Evolutionary conservation across 1,139 yeast genomes (phyloP).

Genomic region (Hyphopichia burtonii): DNA sequence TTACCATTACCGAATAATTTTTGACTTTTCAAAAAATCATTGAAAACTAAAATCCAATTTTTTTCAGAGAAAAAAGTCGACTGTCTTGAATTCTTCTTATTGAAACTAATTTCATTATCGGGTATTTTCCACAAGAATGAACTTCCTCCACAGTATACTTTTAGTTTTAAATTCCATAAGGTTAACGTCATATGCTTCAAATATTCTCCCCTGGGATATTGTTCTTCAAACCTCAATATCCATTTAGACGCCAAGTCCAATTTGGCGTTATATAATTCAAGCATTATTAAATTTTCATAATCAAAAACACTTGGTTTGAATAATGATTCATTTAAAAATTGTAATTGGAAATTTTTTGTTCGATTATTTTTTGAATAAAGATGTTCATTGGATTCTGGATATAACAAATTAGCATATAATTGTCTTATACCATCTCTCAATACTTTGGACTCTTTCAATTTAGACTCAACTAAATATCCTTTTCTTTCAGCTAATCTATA

Average conservation of each 20-base stretch:
- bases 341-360: not conserved
- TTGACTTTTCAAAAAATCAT: conserved; percentile 15
- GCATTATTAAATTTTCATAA: conserved; percentile 37
- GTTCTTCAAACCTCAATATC: conserved; percentile 33
- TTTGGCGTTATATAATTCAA: conserved; percentile 36
- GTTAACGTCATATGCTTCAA: conserved; percentile 20
- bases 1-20: conserved; percentile 6
- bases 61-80: conserved; percentile 16
- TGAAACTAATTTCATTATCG: conserved; percentile 17
- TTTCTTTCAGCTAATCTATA: conserved; percentile 5
- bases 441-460: not conserved
- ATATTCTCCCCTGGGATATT: conserved; percentile 16
- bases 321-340: conserved; percentile 11
- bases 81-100: conserved; percentile 16
- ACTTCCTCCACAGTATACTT: conserved; percentile 34
- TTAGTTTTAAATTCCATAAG: conserved; percentile 37
- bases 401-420: conserved; percentile 28
- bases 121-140: conserved; percentile 31
- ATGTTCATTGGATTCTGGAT: conserved; percentile 15
- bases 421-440: conserved; percentile 22
- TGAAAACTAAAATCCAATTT: conserved; percentile 21
- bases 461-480: not conserved
- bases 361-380: conserved; percentile 16
- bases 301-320: conserved; percentile 25
- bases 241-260: conserved; percentile 41